These are phyloP conservation scores for Hirsutella thompsonii DNA, from an alignment of 2,329 filamentous ascomycete genomes.

Conservation along the genomic window DNA sequence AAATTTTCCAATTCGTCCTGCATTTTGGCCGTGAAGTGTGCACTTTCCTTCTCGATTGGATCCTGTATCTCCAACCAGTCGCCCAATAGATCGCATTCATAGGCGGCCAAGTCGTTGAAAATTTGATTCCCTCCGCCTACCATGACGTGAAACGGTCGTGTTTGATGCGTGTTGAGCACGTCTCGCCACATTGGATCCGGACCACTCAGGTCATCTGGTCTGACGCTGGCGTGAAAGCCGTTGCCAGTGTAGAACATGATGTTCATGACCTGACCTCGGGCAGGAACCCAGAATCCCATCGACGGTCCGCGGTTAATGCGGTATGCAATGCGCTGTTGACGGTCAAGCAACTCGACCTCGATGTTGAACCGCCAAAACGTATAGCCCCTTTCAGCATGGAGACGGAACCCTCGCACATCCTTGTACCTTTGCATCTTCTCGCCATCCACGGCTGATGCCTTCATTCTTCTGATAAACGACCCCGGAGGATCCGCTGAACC, in stretches of 20 bases:
- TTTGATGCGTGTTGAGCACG: conserved; percentile 84
- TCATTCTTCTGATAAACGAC: conserved; percentile 40
- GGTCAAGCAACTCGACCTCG: conserved; percentile 70
- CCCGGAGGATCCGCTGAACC: conserved; percentile 35
- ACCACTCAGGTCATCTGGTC: conserved; percentile 70
- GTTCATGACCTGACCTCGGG: conserved; percentile 78
- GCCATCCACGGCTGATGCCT: conserved; percentile 51
- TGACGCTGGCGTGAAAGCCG: conserved; percentile 73
- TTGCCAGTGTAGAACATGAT: conserved; percentile 99
- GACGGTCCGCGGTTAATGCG: conserved; percentile 87
- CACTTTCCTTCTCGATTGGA: conserved; percentile 63
- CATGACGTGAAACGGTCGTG: conserved; percentile 93
- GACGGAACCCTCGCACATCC: conserved; percentile 67
- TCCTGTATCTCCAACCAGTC: conserved; percentile 79
- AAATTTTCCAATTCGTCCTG: conserved; percentile 80
- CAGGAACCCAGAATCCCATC: conserved; percentile 89
- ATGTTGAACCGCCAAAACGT: conserved; percentile 98
- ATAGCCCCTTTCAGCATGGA: conserved; percentile 74
- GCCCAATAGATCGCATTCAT: conserved; percentile 62
- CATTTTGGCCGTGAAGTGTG: conserved; percentile 68
- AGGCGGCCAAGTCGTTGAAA: conserved; percentile 79
- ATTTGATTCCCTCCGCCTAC: conserved; percentile 94
- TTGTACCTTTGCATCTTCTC: conserved; percentile 72
- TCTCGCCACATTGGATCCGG: conserved; percentile 97
- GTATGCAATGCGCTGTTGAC: conserved; percentile 81